phyloP scores from a whole-genome alignment of 306 rosid genomes.

The Vigna mungo region DNA sequence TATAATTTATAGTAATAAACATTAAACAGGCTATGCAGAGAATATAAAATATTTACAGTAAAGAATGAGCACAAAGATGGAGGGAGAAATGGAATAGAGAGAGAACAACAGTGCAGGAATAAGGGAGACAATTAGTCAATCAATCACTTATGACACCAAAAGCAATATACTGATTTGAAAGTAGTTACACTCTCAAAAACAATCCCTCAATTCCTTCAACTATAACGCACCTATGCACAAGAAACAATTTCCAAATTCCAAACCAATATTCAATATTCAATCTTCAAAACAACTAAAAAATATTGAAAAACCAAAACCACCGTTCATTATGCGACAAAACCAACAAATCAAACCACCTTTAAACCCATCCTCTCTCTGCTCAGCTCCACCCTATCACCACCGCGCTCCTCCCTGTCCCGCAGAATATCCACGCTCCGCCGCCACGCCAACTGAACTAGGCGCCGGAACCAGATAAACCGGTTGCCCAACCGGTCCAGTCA shows the following conservation, averaged over 20 bases:
- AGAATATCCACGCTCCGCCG: constrained; percentile 55
- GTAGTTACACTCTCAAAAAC: constrained; percentile 42
- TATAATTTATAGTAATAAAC: not conserved
- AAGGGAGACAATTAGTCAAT: constrained; percentile 19
- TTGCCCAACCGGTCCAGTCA: constrained; percentile 60
- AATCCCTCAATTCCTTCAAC: constrained; percentile 37
- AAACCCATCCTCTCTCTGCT: constrained; percentile 11
- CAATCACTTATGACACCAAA: constrained; percentile 12
- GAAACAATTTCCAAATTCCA: constrained; percentile 43
- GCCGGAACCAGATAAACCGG: constrained; percentile 43
- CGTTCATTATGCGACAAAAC: not conserved
- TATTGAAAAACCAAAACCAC: not conserved
- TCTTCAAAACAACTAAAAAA: constrained; percentile 14
- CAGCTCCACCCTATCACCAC: constrained; percentile 49
- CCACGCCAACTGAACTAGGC: constrained; percentile 40
- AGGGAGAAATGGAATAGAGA: not conserved
- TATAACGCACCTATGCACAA: constrained; percentile 52
- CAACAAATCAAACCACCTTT: not conserved
- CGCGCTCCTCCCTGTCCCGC: constrained; percentile 53
- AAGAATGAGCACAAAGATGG: constrained; percentile 3
- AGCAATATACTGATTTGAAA: constrained; percentile 45
- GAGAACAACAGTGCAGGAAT: not conserved
- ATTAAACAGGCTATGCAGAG: not conserved
- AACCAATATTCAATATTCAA: constrained; percentile 34
- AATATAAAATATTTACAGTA: not conserved